Evolutionary conservation across 192 early-diverging fungal genomes (phyloP).

Genomic region (Backusella psychrophila): DNA sequence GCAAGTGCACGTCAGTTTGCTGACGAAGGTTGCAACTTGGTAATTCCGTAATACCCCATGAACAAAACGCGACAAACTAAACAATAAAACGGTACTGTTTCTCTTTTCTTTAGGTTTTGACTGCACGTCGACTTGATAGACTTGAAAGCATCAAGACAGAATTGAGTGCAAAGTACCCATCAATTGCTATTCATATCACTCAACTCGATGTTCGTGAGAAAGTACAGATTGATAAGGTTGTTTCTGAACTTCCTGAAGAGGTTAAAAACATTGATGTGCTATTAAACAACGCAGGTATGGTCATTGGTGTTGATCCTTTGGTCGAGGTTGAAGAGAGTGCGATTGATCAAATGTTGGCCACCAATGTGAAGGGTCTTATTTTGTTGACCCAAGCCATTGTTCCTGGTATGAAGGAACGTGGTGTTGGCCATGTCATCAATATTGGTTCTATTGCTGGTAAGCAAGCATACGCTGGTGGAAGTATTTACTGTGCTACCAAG

Average conservation of each 20-base stretch:
- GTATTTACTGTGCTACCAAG: slow-evolving; percentile 75
- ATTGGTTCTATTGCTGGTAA: slow-evolving; percentile 76
- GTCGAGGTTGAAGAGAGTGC: slow-evolving; percentile 22
- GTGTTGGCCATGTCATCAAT: slow-evolving; percentile 81
- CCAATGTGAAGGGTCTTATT: slow-evolving; percentile 90
- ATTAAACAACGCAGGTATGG: slow-evolving; percentile 86
- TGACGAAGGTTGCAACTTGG: slow-evolving; percentile 54
- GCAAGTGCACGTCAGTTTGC: slow-evolving; percentile 71
- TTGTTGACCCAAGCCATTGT: slow-evolving; percentile 77
- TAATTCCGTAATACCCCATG: slow-evolving; percentile 12
- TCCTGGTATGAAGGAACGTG: slow-evolving; percentile 69
- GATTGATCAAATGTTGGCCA: slow-evolving; percentile 56
- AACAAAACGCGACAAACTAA: background rate
- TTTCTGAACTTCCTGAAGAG: slow-evolving; percentile 49
- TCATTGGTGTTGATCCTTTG: slow-evolving; percentile 64
- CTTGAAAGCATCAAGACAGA: slow-evolving; percentile 56
- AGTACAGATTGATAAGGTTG: slow-evolving; percentile 43
- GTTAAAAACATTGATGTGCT: slow-evolving; percentile 74
- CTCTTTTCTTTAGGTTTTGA: slow-evolving; percentile 38
- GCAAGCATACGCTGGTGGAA: slow-evolving; percentile 68
- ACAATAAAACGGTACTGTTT: background rate
- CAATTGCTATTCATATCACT: slow-evolving; percentile 55
- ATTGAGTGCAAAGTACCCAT: slow-evolving; percentile 44
- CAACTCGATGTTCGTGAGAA: slow-evolving; percentile 72
- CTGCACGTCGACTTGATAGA: slow-evolving; percentile 65